phyloP scores from a whole-genome alignment of 2,329 filamentous ascomycete species.

The Cyanodermella asteris region DNA sequence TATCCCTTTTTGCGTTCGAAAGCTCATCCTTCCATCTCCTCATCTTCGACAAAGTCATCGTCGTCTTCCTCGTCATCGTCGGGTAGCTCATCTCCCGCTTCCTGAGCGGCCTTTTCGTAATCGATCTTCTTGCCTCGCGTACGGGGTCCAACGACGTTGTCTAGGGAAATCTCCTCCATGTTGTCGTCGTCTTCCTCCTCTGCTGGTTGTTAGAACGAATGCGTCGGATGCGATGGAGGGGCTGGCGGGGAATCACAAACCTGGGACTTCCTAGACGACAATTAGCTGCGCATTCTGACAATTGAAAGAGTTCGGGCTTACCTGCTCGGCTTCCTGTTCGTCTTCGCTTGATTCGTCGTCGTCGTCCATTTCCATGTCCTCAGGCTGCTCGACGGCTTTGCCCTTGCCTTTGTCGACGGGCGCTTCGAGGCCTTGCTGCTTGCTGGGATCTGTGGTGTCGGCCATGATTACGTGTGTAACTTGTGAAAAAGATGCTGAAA shows the following conservation, averaged over 20 bases:
- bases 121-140: constrained; percentile 86
- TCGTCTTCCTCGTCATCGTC: constrained; percentile 63
- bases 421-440: no score
- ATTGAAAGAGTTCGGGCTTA: constrained; percentile 23
- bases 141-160: constrained; percentile 77
- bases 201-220: constrained; percentile 15
- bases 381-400: constrained; percentile 24
- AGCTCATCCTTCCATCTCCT: no score
- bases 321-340: constrained; percentile 45
- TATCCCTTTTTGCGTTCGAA: no score
- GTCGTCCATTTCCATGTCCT: constrained; percentile 50
- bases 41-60: constrained; percentile 28
- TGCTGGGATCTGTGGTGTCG: no score
- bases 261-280: neutral
- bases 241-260: neutral
- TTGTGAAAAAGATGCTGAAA: no score
- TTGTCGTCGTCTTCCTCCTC: constrained; percentile 60
- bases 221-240: neutral
- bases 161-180: constrained; percentile 74
- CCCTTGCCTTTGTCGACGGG: constrained; percentile 79
- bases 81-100: constrained; percentile 52
- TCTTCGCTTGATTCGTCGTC: constrained; percentile 47
- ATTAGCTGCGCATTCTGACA: neutral
- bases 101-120: constrained; percentile 71
- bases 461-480: no score